These are phyloP conservation scores for Gracilaria domingensis DNA, from an alignment of 23 red algal species.

Conservation along the genomic window DNA sequence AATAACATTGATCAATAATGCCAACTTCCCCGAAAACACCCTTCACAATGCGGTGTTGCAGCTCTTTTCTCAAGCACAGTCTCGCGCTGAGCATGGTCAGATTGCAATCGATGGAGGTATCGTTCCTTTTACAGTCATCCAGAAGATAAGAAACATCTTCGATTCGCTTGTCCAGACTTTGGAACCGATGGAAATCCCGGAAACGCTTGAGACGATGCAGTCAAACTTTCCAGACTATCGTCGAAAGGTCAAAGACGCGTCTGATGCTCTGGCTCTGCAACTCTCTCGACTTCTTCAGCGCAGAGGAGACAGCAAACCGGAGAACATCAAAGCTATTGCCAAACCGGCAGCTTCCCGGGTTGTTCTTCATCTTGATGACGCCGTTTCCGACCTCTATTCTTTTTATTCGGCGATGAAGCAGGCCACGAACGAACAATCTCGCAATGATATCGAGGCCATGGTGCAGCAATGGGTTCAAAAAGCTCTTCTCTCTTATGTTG, in stretches of 20 bases:
- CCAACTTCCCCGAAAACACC: background rate
- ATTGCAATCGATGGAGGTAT: background rate
- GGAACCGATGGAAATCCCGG: background rate
- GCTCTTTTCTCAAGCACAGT: slow-evolving; percentile 9
- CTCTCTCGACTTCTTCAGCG: background rate
- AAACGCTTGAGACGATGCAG: background rate
- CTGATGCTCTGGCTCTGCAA: slow-evolving; percentile 1
- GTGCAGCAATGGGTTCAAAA: slow-evolving; percentile 16
- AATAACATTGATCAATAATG: background rate
- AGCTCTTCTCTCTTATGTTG: background rate
- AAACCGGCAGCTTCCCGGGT: background rate
- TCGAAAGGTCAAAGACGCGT: background rate
- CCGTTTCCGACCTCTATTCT: slow-evolving; percentile 16
- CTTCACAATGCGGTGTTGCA: slow-evolving; percentile 19
- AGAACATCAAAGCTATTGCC: slow-evolving; percentile 7
- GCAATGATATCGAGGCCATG: slow-evolving; percentile 24
- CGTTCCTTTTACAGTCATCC: slow-evolving; percentile 1
- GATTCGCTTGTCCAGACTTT: background rate
- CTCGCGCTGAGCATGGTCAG: background rate
- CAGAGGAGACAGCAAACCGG: background rate
- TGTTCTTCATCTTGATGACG: background rate
- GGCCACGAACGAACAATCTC: background rate
- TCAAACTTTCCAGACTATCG: background rate
- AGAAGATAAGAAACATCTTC: background rate
- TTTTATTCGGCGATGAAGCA: slow-evolving; percentile 1